Percentiles rank a stretch among this genome's conserved stretches.
These are phyloP conservation scores for Aspergillus floridensis DNA, from an alignment of 2,329 filamentous ascomycete species.

Conservation along the genomic window DNA sequence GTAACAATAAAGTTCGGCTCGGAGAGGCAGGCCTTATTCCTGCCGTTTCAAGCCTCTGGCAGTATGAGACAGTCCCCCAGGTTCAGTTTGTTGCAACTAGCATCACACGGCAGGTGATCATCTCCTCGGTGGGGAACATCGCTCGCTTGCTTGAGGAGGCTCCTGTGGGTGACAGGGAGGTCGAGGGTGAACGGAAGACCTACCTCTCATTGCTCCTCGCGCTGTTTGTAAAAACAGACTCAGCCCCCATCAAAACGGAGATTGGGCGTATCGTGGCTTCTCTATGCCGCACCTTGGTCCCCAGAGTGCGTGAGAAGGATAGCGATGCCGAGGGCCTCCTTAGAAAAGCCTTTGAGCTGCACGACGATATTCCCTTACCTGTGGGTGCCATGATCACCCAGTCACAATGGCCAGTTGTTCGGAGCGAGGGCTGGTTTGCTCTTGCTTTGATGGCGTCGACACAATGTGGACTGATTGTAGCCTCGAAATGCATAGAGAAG, in stretches of 20 bases:
- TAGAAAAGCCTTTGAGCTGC: constrained; percentile 34
- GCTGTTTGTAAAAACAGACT: constrained; percentile 44
- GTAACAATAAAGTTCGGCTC: constrained; percentile 40
- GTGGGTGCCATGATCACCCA: constrained; percentile 46
- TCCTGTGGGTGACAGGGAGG: constrained; percentile 29
- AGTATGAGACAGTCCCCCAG: constrained; percentile 42
- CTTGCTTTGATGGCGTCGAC: constrained; percentile 46
- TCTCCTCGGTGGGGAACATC: constrained; percentile 39
- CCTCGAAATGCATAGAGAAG: constrained; percentile 36
- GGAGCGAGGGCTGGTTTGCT: constrained; percentile 51
- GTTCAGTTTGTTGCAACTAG: constrained; percentile 46
- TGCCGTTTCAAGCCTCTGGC: constrained; percentile 40
- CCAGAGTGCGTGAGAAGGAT: constrained; percentile 26
- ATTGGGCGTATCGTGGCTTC: constrained; percentile 48
- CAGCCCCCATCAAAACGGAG: constrained; percentile 46
- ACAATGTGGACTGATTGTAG: constrained; percentile 31
- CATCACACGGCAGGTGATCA: constrained; percentile 41
- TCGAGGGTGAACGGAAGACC: constrained; percentile 27
- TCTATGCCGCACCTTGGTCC: constrained; percentile 41
- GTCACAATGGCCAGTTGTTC: constrained; percentile 48
- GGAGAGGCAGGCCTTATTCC: constrained; percentile 41
- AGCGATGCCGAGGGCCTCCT: constrained; percentile 25
- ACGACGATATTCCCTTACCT: constrained; percentile 38
- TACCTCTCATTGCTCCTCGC: constrained; percentile 44
- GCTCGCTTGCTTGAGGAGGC: constrained; percentile 34